Evolutionary conservation across 768 basidiomycete species (phyloP), one percentile per base, ranked within the genome.

Genomic region (Xerocomellus intermedius): DNA sequence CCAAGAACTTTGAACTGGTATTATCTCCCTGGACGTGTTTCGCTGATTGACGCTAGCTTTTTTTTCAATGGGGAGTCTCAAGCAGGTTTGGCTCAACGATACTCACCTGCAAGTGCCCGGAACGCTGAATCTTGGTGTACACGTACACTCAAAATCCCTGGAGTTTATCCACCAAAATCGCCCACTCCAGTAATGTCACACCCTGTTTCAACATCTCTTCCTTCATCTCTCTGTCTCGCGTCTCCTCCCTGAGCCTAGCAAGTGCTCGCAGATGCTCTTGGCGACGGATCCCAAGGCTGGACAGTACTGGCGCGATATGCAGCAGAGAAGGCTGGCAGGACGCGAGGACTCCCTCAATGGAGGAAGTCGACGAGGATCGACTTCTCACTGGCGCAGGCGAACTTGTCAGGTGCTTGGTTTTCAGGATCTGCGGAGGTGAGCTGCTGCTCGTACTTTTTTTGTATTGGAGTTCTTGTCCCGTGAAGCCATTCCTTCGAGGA

Each of bases 161-260:
- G 58, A 88, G 66, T 63, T 74, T 82, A 69, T 90, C 88, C 54
- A 90, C 68, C 61, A 90, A 73, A 62, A 89, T 86, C 21, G 88
- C 88, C 88, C 88, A 90, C 62, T 90, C 88, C 71, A 90, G 74
- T 8, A 87, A 77, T 1, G 86, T 88, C 48, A 90, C 74, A 1
- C 88, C 88, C 61, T 80, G 74, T 64, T 73, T 81, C 69, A 90
- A 64, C 50, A 86, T 88, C 59, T 84, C 84, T 61, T 86, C 85
- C 69, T 79, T 85, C 44, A 90, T 76, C 66, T 89, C 86, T 54
- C 81, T 72, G 67, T 90, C 82, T 58, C 88, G 71, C 21, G 84
- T 89, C 55, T 81, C 83, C 51, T 86, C 85, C 36, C 79, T 80
- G 57, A 90, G 68, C 51, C 79, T 75, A 9, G 77, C 79, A 17